Evolutionary conservation across 805 yeast species (phyloP).

Genomic region (Huiozyma naganishii): DNA sequence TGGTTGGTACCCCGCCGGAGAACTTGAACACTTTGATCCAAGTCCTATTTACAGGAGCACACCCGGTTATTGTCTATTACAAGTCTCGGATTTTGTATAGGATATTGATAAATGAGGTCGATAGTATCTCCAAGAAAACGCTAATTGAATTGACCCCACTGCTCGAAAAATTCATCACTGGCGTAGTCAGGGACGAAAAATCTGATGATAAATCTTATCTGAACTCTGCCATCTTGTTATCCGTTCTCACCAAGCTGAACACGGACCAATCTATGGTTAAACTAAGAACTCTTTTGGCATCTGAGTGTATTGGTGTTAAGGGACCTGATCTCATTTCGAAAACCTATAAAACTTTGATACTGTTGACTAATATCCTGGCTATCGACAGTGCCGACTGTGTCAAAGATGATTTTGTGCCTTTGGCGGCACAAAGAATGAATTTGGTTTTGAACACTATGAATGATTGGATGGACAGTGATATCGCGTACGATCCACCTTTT

Average conservation of each 20-base stretch:
- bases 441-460: constrained; percentile 47
- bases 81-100: constrained; percentile 27
- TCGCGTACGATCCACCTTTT: constrained; percentile 49
- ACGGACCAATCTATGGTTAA: constrained; percentile 35
- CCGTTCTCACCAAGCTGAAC: constrained; percentile 27
- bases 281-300: constrained; percentile 47
- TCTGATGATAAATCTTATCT: constrained; percentile 25
- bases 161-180: constrained; percentile 27
- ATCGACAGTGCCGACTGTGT: not conserved
- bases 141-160: constrained; percentile 19
- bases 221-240: constrained; percentile 27
- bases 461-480: constrained; percentile 52
- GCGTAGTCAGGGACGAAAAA: constrained; percentile 22
- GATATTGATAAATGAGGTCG: constrained; percentile 25
- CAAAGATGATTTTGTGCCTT: constrained; percentile 29
- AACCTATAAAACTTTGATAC: constrained; percentile 39
- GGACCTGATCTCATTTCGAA: constrained; percentile 30
- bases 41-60: not conserved
- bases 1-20: not conserved
- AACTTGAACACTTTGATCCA: not conserved
- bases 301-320: constrained; percentile 52
- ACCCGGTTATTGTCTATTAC: constrained; percentile 17
- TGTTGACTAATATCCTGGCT: constrained; percentile 35
- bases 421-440: constrained; percentile 54
- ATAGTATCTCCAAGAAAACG: constrained; percentile 14